phyloP scores from a whole-genome alignment of 176 grass and related monocot species.

The Pontederia paniculata region DNA sequence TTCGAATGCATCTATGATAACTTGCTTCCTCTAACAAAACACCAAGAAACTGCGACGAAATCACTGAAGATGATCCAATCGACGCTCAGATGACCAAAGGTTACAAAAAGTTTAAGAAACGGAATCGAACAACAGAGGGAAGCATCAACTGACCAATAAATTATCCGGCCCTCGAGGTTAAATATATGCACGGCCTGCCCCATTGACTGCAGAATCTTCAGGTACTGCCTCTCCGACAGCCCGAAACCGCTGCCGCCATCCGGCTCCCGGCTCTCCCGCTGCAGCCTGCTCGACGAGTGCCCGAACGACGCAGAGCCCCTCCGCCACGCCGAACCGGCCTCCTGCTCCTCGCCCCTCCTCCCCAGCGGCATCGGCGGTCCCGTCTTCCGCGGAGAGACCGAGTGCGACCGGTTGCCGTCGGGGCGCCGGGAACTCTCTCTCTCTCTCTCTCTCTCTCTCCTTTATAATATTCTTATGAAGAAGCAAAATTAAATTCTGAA shows the following conservation, averaged over 20 bases:
- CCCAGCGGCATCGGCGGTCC: constrained; percentile 2
- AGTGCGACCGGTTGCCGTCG: constrained; percentile 51
- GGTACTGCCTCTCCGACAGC: constrained; percentile 61
- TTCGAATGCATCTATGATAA: too few species aligned
- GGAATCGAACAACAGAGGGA: not conserved
- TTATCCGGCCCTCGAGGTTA: constrained; percentile 74
- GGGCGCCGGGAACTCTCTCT: not conserved
- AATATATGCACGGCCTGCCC: constrained; percentile 89
- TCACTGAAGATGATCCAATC: not conserved
- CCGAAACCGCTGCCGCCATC: constrained; percentile 6
- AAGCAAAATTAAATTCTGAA: too few species aligned
- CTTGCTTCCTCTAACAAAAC: too few species aligned
- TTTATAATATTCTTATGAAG: too few species aligned
- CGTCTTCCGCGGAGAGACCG: constrained; percentile 52
- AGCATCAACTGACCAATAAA: constrained; percentile 56
- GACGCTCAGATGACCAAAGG: constrained; percentile 1
- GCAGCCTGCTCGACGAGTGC: constrained; percentile 39
- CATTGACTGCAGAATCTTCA: constrained; percentile 62
- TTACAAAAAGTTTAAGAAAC: not conserved
- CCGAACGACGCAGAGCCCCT: constrained; percentile 44
- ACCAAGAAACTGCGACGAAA: too few species aligned
- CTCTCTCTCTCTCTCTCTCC: too few species aligned
- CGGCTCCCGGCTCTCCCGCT: constrained; percentile 41
- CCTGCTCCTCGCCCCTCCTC: not conserved
- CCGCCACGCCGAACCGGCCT: not conserved